phyloP scores from a whole-genome alignment of 257 asterid genomes.

The Salvia rosmarinus region DNA sequence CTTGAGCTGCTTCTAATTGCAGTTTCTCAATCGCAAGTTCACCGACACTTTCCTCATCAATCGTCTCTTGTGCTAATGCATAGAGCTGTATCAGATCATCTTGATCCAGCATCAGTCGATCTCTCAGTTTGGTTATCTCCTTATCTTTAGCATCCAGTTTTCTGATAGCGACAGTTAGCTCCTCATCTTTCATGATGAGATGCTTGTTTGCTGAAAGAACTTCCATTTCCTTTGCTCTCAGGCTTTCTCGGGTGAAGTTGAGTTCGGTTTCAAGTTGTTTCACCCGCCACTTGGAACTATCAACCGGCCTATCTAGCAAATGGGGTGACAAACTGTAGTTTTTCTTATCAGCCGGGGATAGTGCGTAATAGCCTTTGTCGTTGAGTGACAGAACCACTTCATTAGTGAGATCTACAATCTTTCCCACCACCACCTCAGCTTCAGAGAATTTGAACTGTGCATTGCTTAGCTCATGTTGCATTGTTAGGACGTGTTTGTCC shows the following conservation, averaged over 20 bases:
- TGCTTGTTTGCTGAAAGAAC: slow-evolving; percentile 61
- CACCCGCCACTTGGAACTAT: slow-evolving; percentile 48
- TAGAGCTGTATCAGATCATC: slow-evolving; percentile 54
- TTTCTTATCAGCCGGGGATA: slow-evolving; percentile 32
- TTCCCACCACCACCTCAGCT: slow-evolving; percentile 69
- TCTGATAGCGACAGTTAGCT: slow-evolving; percentile 48
- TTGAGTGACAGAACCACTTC: slow-evolving; percentile 54
- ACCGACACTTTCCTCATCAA: slow-evolving; percentile 57
- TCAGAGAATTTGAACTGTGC: slow-evolving; percentile 57
- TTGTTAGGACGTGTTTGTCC: slow-evolving; percentile 55
- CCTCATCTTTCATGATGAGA: slow-evolving; percentile 65
- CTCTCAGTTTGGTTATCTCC: slow-evolving; percentile 61
- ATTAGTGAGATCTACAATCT: slow-evolving; percentile 66
- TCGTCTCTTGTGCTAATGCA: slow-evolving; percentile 59
- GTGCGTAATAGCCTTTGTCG: slow-evolving; percentile 30
- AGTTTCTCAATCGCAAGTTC: slow-evolving; percentile 74
- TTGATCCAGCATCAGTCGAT: slow-evolving; percentile 45
- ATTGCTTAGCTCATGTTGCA: slow-evolving; percentile 54
- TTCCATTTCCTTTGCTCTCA: slow-evolving; percentile 71
- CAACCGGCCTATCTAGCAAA: slow-evolving; percentile 32
- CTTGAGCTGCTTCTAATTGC: slow-evolving; percentile 66
- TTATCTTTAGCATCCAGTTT: slow-evolving; percentile 59
- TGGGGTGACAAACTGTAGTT: slow-evolving; percentile 30
- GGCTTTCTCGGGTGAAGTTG: slow-evolving; percentile 53
- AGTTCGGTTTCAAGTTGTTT: slow-evolving; percentile 72